Percentiles rank a stretch among this genome's conserved stretches.
phyloP scores from a whole-genome alignment of 2,329 filamentous ascomycete species.

The Exophiala bonariae region DNA sequence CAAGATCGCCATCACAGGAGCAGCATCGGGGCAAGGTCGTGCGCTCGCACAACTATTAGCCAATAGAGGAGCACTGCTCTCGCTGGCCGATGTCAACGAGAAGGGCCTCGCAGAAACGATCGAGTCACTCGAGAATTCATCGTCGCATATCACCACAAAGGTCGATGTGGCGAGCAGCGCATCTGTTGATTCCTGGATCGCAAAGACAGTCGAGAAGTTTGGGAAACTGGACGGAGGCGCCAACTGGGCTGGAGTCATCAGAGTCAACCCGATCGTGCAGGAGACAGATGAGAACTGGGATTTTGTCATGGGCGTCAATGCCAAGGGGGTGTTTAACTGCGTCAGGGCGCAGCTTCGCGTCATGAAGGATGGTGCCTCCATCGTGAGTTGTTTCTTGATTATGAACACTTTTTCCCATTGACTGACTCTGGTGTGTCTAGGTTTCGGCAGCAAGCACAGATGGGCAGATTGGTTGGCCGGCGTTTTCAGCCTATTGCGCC shows the following conservation, averaged over 20 bases:
- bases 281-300: slow-evolving; percentile 44
- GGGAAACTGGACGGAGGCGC: slow-evolving; percentile 20
- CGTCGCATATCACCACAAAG: slow-evolving; percentile 12
- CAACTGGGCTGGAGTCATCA: slow-evolving; percentile 24
- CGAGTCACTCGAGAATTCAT: slow-evolving; percentile 5
- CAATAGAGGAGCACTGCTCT: slow-evolving; percentile 46
- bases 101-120: slow-evolving; percentile 36
- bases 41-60: slow-evolving; percentile 48
- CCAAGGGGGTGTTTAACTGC: slow-evolving; percentile 41
- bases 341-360: slow-evolving; percentile 43
- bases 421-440: slow-evolving; percentile 5
- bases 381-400: slow-evolving; percentile 42
- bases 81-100: slow-evolving; percentile 49
- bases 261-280: slow-evolving; percentile 31
- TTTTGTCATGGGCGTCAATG: slow-evolving; percentile 40
- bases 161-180: slow-evolving; percentile 20
- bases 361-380: slow-evolving; percentile 37
- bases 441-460: slow-evolving; percentile 19
- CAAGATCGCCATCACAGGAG: slow-evolving; percentile 20
- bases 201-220: slow-evolving; percentile 14
- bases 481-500: slow-evolving; percentile 43
- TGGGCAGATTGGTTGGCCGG: slow-evolving; percentile 35
- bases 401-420: slow-evolving; percentile 46
- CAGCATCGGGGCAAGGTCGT: slow-evolving; percentile 51
- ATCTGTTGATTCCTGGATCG: slow-evolving; percentile 21